Base-by-base conservation (phyloP, 352 stramenopile species). In the Phytophthora lateralis region DNA sequence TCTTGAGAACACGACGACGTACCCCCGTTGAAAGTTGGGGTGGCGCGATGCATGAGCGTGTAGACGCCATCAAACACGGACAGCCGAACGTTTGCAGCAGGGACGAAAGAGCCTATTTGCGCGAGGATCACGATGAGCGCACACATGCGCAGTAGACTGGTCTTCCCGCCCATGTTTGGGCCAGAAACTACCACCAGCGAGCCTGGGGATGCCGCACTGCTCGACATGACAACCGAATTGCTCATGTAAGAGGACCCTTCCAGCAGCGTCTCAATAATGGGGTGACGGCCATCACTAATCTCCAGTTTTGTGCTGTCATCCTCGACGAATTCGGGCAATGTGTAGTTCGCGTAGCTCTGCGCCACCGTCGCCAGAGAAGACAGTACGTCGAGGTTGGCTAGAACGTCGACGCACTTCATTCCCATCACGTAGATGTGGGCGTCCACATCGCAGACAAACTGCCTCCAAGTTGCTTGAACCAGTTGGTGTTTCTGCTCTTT, bases 161-260 rank as follows among this genome's bases (percentile, higher is more conserved):
- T 89, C 61, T 96, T 96, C 11, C 88, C 88, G 9, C 85, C 82
- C 85, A 93, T 91, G 66, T 95, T 96, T 4, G 88, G 85, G 3
- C 88, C 88, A 0, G 88, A 94, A 17, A 96, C 67, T n/a, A 87
- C 61, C 37, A 80, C n/a, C 26, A 71, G 54, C 0, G 55, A 59
- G 7, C 64, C 71, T 20, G 53, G 46, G 1, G 20, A 58, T 0
- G 41, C 52, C 4, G 14, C 18, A 11, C 18, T 55, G 32, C 66
- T 72, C 6, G 20, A 47, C 38, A 80, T 63, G 9, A 38, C 21
- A 8, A 80, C 50, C 10, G 59, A 78, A 35, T 79, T 82, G 44
- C 59, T 66, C n/a, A 79, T 80, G 51, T 71, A 82, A 6, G 57
- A 66, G 1, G 60, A 47, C 18, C 63, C 72, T 30, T 63, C 53